Evolutionary conservation across 306 rosid genomes (phyloP).

Genomic region (Lupinus albus): DNA sequence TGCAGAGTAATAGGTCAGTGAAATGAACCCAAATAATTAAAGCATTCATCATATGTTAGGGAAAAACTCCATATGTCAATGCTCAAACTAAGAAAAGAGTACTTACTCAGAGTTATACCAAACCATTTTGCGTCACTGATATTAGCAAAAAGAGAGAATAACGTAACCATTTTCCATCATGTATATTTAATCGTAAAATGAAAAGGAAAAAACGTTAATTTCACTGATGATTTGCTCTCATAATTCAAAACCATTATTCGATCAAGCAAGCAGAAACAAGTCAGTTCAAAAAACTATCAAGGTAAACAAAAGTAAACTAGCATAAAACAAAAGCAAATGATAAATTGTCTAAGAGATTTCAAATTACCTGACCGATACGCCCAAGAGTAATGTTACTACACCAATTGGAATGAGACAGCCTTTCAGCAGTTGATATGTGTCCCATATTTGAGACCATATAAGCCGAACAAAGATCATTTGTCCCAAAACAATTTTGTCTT

Average conservation of each 20-base stretch:
- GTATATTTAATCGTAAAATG: slow-evolving; percentile 26
- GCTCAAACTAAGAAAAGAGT: slow-evolving; percentile 1
- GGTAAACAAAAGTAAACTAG: slow-evolving; percentile 10
- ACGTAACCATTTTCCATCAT: not conserved
- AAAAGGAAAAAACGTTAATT: not conserved
- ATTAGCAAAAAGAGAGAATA: not conserved
- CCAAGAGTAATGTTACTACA: slow-evolving; percentile 86
- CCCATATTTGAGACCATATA: no score
- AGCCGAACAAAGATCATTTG: no score
- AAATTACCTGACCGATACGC: slow-evolving; percentile 77
- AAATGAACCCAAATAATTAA: slow-evolving; percentile 34
- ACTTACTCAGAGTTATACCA: not conserved
- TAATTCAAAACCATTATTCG: slow-evolving; percentile 6
- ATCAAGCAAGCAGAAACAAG: slow-evolving; percentile 26
- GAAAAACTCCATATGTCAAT: slow-evolving; percentile 22
- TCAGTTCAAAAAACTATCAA: not conserved
- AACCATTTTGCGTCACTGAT: not conserved
- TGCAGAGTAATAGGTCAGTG: slow-evolving; percentile 27
- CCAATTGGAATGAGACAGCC: no score
- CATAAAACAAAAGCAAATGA: not conserved
- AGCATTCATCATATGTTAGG: not conserved
- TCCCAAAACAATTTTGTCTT: no score
- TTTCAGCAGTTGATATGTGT: no score
- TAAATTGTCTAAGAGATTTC: not conserved
- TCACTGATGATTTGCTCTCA: slow-evolving; percentile 1